A percentile compares a stretch with the other conserved stretches of the same genome.
Conservation (phyloP, 768 basidiomycete species). For the Lyophyllum atratum region DNA sequence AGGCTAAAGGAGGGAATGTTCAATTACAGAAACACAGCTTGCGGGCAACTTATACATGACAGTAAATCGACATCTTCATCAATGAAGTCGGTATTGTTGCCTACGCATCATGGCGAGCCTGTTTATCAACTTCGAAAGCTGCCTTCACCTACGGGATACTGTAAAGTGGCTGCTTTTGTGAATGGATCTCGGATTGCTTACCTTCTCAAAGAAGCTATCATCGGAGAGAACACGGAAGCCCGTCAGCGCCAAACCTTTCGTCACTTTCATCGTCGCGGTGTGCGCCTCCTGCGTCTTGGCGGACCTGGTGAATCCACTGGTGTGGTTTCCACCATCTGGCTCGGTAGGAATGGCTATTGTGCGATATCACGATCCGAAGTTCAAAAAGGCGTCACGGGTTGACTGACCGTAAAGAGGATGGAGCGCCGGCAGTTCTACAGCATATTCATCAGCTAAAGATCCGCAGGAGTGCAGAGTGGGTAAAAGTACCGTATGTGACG, state of each 20-base stretch:
- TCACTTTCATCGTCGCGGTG: slow-evolving; percentile 52
- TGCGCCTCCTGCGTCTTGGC: slow-evolving; percentile 66
- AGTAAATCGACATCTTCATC: too few species aligned
- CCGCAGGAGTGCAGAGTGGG: not conserved
- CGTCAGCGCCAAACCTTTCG: slow-evolving; percentile 63
- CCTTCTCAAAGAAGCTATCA: slow-evolving; percentile 56
- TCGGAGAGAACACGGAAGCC: slow-evolving; percentile 63
- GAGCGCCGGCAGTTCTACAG: slow-evolving; percentile 59
- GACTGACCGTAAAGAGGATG: slow-evolving; percentile 64
- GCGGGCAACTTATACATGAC: not conserved
- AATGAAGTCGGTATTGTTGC: not conserved
- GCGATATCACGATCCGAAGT: slow-evolving; percentile 24
- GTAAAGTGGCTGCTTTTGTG: not conserved
- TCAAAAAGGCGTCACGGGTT: not conserved
- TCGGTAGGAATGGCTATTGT: slow-evolving; percentile 69
- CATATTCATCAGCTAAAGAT: slow-evolving; percentile 10
- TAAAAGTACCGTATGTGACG: slow-evolving; percentile 60
- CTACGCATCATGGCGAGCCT: not conserved
- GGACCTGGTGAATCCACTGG: slow-evolving; percentile 62
- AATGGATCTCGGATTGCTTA: slow-evolving; percentile 28
- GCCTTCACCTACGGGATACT: slow-evolving; percentile 21
- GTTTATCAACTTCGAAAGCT: slow-evolving; percentile 20
- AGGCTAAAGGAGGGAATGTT: not conserved
- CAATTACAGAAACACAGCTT: not conserved
- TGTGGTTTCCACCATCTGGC: slow-evolving; percentile 76